Base-by-base conservation (phyloP, 2,329 filamentous ascomycete genomes). In the Neopestalotiopsis rosae region DNA sequence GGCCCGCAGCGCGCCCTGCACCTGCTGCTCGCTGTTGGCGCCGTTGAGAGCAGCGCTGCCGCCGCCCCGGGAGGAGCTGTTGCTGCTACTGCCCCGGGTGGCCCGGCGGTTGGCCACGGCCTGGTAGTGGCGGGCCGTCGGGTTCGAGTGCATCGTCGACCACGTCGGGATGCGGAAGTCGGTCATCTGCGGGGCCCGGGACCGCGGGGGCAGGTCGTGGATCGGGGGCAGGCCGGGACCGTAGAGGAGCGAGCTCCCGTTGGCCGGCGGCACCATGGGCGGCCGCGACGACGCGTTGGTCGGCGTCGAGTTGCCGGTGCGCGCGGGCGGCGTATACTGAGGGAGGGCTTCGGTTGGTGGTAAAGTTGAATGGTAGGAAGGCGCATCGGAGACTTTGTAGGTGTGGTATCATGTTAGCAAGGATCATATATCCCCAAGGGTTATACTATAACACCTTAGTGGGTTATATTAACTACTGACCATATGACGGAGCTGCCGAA, bases 401-500 rank as follows among this genome's bases (percentile, higher is more conserved):
- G 72, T 32, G 17, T 5, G 34, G 49, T 34, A 12, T 40, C 32
- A 61, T 9, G n/a, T 30, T 40, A 34, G 30, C 24, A 59, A 4
- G 17, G 13, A 30, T 28, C 24, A 28, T 28, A 28, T 9, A 10
- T 38, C 6, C 34, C 6, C 34, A 38, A 38, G 34, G 10, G 34
- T 28, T 38, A 38, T 38, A 38, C 10, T 38, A 38, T 38, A 38
- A 7, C 6, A 38, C 20, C 30, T 20, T 34, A 5, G 49, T 30
- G 17, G 34, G 62, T 3, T 40, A 12, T 57, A 40, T 24, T 38
- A 52, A 42, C 7, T 12, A 68, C 66, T 24, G 34, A 90, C 88
- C 83, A 77, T 92, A 92, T 10, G 90, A 92, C 56, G 90, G 90
- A n/a, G 90, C 90, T 7, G 86, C 86, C 20, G 90, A 92, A 73